Base-by-base conservation (phyloP, 306 rosid genomes). In the Mimosa pudica region DNA sequence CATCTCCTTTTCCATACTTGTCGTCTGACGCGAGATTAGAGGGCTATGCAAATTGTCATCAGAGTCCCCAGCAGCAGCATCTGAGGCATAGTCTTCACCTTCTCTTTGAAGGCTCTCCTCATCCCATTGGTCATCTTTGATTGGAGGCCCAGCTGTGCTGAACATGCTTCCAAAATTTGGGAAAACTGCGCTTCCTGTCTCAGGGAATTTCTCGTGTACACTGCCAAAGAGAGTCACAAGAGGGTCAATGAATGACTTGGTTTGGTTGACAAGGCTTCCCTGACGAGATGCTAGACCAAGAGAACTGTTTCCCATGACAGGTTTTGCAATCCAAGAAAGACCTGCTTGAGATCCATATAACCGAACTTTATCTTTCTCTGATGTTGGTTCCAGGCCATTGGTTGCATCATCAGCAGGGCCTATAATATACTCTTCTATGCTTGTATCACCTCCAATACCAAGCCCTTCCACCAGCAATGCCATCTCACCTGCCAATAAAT, bases 21-120 rank as follows among this genome's bases (percentile, higher is more conserved):
- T 93, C 32, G 98, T 74, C 79, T 93, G 98, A 54, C 97, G 94
- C 1, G 98, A 93, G 80, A 93, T 88, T 81, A 93, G 84, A 35
- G 98, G 98, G 85, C 98, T 93, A 3, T 83, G 92, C 87, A 93
- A 67, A 88, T 93, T 85, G 78, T 93, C 98, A 76, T 93, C 97
- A 13, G 97, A 91, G 80, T 89, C 58, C 58, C 74, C 74, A 5
- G 74, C 60, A 5, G 74, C 60, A 47, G 58, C 89, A 9, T 92
- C 97, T 63, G 94, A 89, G 63, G 75, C 16, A 65, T 88, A 87
- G 73, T 85, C 97, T 65, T 93, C 97, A 42, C 58, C 74, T 70
- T 70, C 74, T 70, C 74, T 70, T 47, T 88, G 94, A 69, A 89
- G 78, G 83, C 89, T 86, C 84, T 89, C 92, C 82, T 89, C 92